Percentiles rank a stretch among this genome's conserved stretches.
phyloP scores from a whole-genome alignment of 176 grass and related monocot species.

The Eremochloa ophiuroides region DNA sequence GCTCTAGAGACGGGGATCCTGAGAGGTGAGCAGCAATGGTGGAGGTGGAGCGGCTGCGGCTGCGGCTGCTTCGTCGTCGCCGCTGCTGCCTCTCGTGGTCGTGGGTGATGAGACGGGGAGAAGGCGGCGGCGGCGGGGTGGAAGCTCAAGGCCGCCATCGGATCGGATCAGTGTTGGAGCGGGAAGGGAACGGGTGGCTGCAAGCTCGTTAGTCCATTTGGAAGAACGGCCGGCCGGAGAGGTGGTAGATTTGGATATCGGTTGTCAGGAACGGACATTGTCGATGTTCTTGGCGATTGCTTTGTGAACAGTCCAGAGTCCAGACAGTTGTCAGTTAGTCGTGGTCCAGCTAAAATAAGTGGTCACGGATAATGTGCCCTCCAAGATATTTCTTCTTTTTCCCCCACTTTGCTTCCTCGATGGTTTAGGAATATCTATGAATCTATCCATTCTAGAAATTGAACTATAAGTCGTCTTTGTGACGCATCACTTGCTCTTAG shows the following conservation, averaged over 20 bases:
- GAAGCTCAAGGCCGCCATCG: slow-evolving; percentile 2
- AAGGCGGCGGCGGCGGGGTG: slow-evolving; percentile 9
- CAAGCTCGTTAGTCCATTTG: slow-evolving; percentile 4
- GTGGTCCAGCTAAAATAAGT: slow-evolving; percentile 35
- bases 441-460: too few species aligned
- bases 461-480: too few species aligned
- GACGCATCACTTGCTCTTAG: too few species aligned
- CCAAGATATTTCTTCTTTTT: slow-evolving; percentile 26
- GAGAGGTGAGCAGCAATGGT: slow-evolving; percentile 14
- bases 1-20: background rate
- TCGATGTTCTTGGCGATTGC: slow-evolving; percentile 10
- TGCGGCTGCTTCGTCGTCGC: background rate
- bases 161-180: slow-evolving; percentile 20
- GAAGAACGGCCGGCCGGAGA: background rate
- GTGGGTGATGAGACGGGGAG: slow-evolving; percentile 9
- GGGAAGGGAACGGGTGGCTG: background rate
- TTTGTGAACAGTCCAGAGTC: background rate
- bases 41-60: background rate
- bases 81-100: background rate
- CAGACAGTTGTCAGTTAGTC: background rate
- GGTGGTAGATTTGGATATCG: background rate
- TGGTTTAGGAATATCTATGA: slow-evolving; percentile 10
- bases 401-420: background rate
- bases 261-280: background rate
- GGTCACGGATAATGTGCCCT: slow-evolving; percentile 20